Evolutionary conservation across 1,284 basidiomycete genomes (phyloP), one percentile per base, ranked within the genome.

Genomic region (Apiotrichum montevideense): DNA sequence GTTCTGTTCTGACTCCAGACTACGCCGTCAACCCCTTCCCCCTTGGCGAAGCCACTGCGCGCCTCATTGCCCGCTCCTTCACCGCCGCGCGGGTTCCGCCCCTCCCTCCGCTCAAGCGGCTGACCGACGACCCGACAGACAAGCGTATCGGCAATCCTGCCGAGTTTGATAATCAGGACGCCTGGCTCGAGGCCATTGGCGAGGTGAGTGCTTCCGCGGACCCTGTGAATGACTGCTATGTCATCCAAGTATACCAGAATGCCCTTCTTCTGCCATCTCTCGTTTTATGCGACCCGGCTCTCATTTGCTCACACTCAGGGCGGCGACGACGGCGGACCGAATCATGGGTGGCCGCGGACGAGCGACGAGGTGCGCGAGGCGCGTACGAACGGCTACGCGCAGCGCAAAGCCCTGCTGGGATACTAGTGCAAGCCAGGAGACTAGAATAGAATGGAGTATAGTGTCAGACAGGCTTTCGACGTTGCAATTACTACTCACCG

Each of bases 11-110:
- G 32, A 55, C 46, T 0, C 46, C 61, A 74, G 74, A 69, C 57
- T 74, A 75, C 56, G 69, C 73, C 63, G 68, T 77, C 42, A 72
- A 78, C 15, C 77, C 77, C 7, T 79, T 79, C 64, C 77, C 77
- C 0, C 66, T 79, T 6, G 72, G 74, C n/a, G 76, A 79, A 61
- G 66, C 71, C 1, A 74, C 78, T 63, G 67, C 73, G 1, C 73
- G 75, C 41, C 68, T 78, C 40, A 68, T 65, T 37, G 61, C 64
- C 0, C 52, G 55, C 45, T 51, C 59, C 29, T 65, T 59, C 43
- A 49, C 49, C 11, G 46, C 51, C 50, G 46, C 42, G 21, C 21
- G 21, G 13, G 45, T 65, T 0, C 64, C 64, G 11, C 55, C 64
- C 2, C 59, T 65, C 14, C 62, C 62, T 3, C 59, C 61, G 10